Conservation (phyloP, 495 filamentous ascomycete species). For the Zalerion maritima region DNA sequence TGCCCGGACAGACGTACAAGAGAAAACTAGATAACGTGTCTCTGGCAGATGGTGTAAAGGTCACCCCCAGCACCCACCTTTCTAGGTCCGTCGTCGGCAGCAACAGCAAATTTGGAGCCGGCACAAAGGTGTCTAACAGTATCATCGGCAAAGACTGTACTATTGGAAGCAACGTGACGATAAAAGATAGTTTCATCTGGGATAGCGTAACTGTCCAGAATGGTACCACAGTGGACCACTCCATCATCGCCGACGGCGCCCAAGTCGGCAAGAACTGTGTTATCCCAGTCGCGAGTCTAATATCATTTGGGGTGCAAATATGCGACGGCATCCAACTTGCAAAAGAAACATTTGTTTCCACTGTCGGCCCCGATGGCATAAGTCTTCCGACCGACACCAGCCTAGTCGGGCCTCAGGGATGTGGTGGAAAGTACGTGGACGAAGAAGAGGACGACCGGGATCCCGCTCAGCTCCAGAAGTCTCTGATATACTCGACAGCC, state of each 20-base stretch:
- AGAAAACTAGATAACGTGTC: conserved; percentile 55
- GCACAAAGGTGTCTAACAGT: conserved; percentile 51
- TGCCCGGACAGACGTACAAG: conserved; percentile 60
- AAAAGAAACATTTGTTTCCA: conserved; percentile 19
- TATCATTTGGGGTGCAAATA: conserved; percentile 68
- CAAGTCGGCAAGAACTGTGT: conserved; percentile 54
- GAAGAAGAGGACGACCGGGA: conserved; percentile 30
- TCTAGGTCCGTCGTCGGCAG: conserved; percentile 60
- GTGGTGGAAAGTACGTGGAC: conserved; percentile 36
- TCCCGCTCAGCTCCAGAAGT: conserved; percentile 20
- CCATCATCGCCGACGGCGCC: conserved; percentile 60
- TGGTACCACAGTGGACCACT: conserved; percentile 48
- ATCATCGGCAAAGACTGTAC: conserved; percentile 70
- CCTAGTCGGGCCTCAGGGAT: conserved; percentile 41
- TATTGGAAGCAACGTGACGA: conserved; percentile 68
- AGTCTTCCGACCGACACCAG: conserved; percentile 35
- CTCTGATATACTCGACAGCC: conserved; percentile 53
- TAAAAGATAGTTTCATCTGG: conserved; percentile 83
- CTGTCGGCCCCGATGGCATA: conserved; percentile 19
- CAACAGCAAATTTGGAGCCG: conserved; percentile 59
- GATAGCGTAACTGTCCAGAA: conserved; percentile 66
- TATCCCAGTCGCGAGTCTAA: conserved; percentile 54
- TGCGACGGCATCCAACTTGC: conserved; percentile 32
- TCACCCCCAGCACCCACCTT: conserved; percentile 31
- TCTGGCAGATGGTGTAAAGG: conserved; percentile 53